Percentiles rank a stretch among this genome's conserved stretches.
These are phyloP conservation scores for Cenococcum geophilum DNA, from an alignment of 495 filamentous ascomycete genomes.

Conservation along the genomic window DNA sequence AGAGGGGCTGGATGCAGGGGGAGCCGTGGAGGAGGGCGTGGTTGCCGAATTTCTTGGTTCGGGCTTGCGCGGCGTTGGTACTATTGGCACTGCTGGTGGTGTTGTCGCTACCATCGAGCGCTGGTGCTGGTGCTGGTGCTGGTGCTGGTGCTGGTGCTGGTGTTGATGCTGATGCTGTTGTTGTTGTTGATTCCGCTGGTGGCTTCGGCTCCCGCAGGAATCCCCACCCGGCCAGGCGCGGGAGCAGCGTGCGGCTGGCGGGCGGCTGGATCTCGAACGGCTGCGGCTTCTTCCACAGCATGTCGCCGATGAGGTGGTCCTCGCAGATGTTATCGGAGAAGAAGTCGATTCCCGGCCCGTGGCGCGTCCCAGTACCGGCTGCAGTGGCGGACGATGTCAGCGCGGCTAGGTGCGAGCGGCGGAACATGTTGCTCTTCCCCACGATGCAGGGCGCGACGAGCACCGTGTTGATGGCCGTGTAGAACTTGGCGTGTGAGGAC, in stretches of 20 bases:
- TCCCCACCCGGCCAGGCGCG: slow-evolving; percentile 25
- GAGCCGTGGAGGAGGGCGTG: slow-evolving; percentile 82
- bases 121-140: too few relatives aligned
- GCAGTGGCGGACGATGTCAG: slow-evolving; percentile 55
- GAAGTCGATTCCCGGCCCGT: slow-evolving; percentile 67
- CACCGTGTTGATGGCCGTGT: slow-evolving; percentile 93
- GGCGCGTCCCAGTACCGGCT: background rate
- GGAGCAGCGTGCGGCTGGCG: slow-evolving; percentile 27
- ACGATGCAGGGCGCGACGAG: slow-evolving; percentile 87
- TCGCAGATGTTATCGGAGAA: slow-evolving; percentile 97
- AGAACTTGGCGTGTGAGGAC: slow-evolving; percentile 95
- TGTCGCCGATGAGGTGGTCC: slow-evolving; percentile 90
- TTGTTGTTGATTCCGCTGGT: too few relatives aligned
- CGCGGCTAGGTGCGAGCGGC: slow-evolving; percentile 77
- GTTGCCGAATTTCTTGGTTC: slow-evolving; percentile 55
- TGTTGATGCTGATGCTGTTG: too few relatives aligned
- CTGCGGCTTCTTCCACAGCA: slow-evolving; percentile 63
- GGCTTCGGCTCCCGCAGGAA: slow-evolving; percentile 40
- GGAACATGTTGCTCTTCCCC: slow-evolving; percentile 98
- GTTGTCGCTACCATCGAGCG: too few relatives aligned
- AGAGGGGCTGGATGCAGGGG: slow-evolving; percentile 82
- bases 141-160: too few relatives aligned
- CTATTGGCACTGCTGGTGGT: too few relatives aligned
- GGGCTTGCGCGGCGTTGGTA: too few relatives aligned
- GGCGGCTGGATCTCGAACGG: slow-evolving; percentile 15